Conservation (phyloP, 2,329 filamentous ascomycete species). For the Didymella sp. region DNA sequence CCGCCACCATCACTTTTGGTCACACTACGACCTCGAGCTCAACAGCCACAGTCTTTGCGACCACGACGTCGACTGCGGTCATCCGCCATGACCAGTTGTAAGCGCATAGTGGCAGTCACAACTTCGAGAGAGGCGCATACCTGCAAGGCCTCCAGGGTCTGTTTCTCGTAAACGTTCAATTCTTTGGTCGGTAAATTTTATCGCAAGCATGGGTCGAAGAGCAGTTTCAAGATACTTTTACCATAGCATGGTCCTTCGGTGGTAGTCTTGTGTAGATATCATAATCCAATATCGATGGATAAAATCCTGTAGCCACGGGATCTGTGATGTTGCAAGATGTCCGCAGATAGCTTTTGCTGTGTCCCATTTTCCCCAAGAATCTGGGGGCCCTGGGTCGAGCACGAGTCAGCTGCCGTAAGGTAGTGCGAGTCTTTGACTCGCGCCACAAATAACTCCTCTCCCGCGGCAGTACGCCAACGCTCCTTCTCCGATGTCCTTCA, state of each 20-base stretch:
- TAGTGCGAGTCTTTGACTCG: background rate
- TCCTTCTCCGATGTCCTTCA: conserved; percentile 55
- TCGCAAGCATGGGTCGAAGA: background rate
- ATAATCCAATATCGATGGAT: conserved; percentile 10
- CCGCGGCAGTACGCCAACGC: conserved; percentile 1
- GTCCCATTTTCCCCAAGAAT: background rate
- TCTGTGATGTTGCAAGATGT: no score
- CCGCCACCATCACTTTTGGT: background rate
- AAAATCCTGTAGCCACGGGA: no score
- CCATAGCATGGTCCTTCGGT: background rate
- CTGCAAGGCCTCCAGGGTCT: background rate
- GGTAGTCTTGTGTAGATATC: conserved; percentile 19
- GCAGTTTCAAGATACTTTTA: background rate
- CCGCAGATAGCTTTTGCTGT: no score
- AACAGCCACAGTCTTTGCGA: background rate
- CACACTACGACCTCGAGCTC: background rate
- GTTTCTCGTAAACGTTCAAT: background rate
- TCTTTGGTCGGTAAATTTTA: background rate
- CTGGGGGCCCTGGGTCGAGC: background rate
- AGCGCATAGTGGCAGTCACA: background rate
- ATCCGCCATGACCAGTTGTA: conserved; percentile 10
- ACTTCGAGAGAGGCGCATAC: background rate
- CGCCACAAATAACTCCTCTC: conserved; percentile 3
- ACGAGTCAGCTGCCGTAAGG: conserved; percentile 20
- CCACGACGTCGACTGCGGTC: background rate